Evolutionary conservation across 2,329 filamentous ascomycete species (phyloP).

Genomic region (Fusarium algeriense): DNA sequence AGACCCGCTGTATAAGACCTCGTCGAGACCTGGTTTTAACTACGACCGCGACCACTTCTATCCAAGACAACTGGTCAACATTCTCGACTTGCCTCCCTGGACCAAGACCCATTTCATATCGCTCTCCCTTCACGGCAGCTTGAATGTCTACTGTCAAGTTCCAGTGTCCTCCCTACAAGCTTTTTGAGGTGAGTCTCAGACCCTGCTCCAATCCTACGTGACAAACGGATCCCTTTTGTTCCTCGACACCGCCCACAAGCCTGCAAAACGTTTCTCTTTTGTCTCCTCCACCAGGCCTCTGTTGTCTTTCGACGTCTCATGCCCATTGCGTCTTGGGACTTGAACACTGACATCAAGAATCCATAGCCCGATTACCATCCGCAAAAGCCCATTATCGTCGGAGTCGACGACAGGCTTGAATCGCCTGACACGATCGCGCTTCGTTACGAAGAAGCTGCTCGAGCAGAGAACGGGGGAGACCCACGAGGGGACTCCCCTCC

Average conservation of each 20-base stretch:
- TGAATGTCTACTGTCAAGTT: slow-evolving; percentile 71
- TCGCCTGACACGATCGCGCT: slow-evolving; percentile 69
- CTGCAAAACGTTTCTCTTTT: slow-evolving; percentile 30
- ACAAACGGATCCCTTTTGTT: slow-evolving; percentile 39
- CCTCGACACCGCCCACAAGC: slow-evolving; percentile 25
- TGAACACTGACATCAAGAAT: slow-evolving; percentile 45
- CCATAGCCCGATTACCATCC: slow-evolving; percentile 65
- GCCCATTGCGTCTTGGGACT: slow-evolving; percentile 38
- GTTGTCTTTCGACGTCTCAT: slow-evolving; percentile 30
- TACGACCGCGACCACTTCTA: slow-evolving; percentile 48
- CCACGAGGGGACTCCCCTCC: slow-evolving; percentile 68
- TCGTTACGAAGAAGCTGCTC: slow-evolving; percentile 68
- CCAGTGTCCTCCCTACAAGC: slow-evolving; percentile 67
- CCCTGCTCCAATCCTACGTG: slow-evolving; percentile 49
- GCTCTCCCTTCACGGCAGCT: slow-evolving; percentile 56
- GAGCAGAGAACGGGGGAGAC: slow-evolving; percentile 65
- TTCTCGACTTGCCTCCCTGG: slow-evolving; percentile 50
- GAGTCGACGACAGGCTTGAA: slow-evolving; percentile 66
- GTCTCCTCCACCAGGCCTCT: slow-evolving; percentile 18
- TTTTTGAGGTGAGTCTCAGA: slow-evolving; percentile 69
- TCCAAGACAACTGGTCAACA: slow-evolving; percentile 56
- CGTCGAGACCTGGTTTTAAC: slow-evolving; percentile 55
- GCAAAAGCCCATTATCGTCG: slow-evolving; percentile 68
- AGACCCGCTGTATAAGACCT: slow-evolving; percentile 53
- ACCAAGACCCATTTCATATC: slow-evolving; percentile 51